phyloP scores from a whole-genome alignment of 2,329 filamentous ascomycete species.

The Cladorrhinum sp. region DNA sequence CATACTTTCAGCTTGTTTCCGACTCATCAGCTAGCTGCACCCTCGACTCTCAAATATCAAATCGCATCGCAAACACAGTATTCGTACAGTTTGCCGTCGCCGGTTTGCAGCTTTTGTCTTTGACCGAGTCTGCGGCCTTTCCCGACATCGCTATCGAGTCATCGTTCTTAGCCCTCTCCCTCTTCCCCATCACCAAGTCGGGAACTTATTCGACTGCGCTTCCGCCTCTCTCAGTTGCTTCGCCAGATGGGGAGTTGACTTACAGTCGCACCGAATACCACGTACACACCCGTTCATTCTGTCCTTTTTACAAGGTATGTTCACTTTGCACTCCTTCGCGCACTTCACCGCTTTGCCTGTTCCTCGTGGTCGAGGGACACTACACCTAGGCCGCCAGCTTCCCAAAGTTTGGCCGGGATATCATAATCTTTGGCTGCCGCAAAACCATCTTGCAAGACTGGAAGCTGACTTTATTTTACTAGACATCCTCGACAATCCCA shows the following conservation, averaged over 20 bases:
- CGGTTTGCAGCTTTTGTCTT: neutral
- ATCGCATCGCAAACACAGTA: neutral
- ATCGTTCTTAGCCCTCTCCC: neutral
- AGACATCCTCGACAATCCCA: neutral
- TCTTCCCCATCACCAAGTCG: slow-evolving; percentile 1
- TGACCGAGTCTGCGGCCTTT: neutral
- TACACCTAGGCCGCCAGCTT: neutral
- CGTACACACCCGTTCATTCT: neutral
- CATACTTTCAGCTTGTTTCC: neutral
- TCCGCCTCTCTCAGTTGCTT: slow-evolving; percentile 5
- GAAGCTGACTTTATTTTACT: neutral
- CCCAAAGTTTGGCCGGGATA: neutral
- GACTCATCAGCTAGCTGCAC: neutral
- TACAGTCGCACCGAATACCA: neutral
- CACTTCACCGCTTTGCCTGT: neutral
- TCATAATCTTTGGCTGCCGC: neutral
- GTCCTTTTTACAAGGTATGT: slow-evolving; percentile 15
- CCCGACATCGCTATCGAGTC: slow-evolving; percentile 7
- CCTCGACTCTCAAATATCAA: neutral
- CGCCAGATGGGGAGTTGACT: slow-evolving; percentile 17
- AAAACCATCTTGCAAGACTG: neutral
- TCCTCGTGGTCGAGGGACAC: neutral
- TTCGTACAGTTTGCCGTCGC: neutral
- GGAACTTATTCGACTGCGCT: neutral
- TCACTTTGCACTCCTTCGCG: neutral